Evolutionary conservation across 805 yeast genomes (phyloP).

Genomic region (Aciculoconidium aculeatum): DNA sequence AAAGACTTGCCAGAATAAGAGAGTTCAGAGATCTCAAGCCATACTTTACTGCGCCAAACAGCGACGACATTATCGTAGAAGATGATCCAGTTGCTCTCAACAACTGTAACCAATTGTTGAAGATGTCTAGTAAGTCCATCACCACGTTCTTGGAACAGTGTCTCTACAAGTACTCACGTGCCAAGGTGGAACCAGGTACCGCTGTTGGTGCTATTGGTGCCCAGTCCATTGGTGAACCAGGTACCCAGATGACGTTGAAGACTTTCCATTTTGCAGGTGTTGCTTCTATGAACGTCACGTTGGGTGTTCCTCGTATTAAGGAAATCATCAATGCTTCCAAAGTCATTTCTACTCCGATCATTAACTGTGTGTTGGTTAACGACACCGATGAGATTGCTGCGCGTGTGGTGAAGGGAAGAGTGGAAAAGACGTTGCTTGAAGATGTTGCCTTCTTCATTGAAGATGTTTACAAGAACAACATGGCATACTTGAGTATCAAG

Average conservation of each 20-base stretch:
- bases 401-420: conserved; percentile 94
- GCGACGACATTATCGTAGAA: conserved; percentile 36
- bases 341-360: conserved; percentile 91
- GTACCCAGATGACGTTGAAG: conserved; percentile 94
- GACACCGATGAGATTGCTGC: conserved; percentile 96
- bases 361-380: conserved; percentile 88
- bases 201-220: conserved; percentile 99
- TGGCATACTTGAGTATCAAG: conserved; percentile 74
- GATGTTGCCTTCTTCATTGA: conserved; percentile 88
- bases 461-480: conserved; percentile 81
- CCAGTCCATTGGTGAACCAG: conserved; percentile 98
- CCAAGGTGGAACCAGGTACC: conserved; percentile 97
- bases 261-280: conserved; percentile 99
- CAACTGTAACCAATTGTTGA: conserved; percentile 59
- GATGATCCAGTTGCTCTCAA: conserved; percentile 19
- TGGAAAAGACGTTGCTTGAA: conserved; percentile 82
- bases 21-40: conserved; percentile 45
- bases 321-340: conserved; percentile 98
- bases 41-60: conserved; percentile 34
- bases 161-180: conserved; percentile 73
- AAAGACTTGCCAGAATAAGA: conserved; percentile 51
- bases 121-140: conserved; percentile 59
- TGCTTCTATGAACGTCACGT: conserved; percentile 96
- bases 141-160: conserved; percentile 68
- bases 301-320: conserved; percentile 99